Base-by-base conservation (phyloP, 2,329 filamentous ascomycete species). In the Calonectria pseudoturangicola region DNA sequence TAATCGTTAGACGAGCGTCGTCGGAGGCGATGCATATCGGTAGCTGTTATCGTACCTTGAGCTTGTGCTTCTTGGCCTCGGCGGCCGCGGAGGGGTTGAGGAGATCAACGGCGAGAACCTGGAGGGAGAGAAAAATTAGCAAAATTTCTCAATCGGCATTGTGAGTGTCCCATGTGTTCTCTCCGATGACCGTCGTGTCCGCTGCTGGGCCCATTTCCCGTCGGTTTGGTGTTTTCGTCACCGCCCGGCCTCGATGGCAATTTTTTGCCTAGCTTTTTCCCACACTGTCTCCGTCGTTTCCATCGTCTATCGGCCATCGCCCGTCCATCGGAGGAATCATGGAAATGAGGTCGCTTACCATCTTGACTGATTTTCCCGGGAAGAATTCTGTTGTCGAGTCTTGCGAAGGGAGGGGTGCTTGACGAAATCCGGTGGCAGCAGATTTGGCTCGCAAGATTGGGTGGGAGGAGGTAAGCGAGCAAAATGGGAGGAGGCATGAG, bases 101-200 rank as follows among this genome's bases (percentile, higher is more conserved):
- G 85, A 99, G 96, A 92, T 99, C 97, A 92, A 98, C 95, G 89
- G 97, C 97, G 94, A 99, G 95, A 98, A 98, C 96, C 97, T 98
- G 86, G 81, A 75, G 64, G 73, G 75, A 75, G 81, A 60, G 54
- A 30, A 60, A 79, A 73, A 86, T 92, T 86, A 92, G 89, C 87
- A 86, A 83, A 68, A 67, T 73, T 70, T 72, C 75, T 76, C 73
- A 77, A 73, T 77, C 66, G 72, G 68, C 72, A 21, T 77, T 70
- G 62, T 71, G 41, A 68, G 54, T 54, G 39, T 72, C 56, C 65
- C 72, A 72, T 65, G 45, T 39, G 67, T 68, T 51, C 74, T 77
- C 72, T 68, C 72, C 70, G 54, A 28, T 21, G 64, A 74, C 43
- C 66, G 48, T 73, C 71, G 27, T 45, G 48, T 21, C 33, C 36